These are phyloP conservation scores for Dissophora ornata DNA, from an alignment of 192 early-diverging fungal genomes.

Conservation along the genomic window DNA sequence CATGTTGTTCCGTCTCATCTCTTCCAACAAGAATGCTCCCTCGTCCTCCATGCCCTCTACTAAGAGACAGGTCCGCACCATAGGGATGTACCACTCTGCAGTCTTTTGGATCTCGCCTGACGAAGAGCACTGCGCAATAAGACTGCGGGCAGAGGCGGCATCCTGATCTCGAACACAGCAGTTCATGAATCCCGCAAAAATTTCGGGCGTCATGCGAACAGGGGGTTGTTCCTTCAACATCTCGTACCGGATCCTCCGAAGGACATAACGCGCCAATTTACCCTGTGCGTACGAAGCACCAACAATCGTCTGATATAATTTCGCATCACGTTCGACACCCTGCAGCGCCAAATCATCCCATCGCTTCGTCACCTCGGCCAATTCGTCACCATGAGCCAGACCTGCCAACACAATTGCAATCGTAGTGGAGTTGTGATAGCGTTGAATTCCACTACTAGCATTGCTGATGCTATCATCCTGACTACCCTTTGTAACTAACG, in stretches of 20 bases:
- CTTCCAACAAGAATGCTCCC: conserved; percentile 31
- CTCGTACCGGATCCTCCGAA: conserved; percentile 13
- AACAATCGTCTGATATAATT: conserved; percentile 47
- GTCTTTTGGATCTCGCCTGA: conserved; percentile 43
- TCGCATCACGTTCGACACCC: conserved; percentile 34
- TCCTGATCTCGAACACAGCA: conserved; percentile 47
- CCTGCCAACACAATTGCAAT: conserved; percentile 36
- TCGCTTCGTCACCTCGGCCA: conserved; percentile 29
- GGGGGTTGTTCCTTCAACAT: conserved; percentile 41
- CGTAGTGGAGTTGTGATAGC: conserved; percentile 29
- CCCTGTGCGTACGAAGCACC: conserved; percentile 38
- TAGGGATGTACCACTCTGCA: conserved; percentile 42
- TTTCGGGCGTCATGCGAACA: conserved; percentile 24
- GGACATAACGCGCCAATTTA: conserved; percentile 27
- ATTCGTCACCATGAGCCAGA: conserved; percentile 29
- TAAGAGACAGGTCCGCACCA: conserved; percentile 44
- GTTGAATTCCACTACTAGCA: not conserved
- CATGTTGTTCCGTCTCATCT: conserved; percentile 34
- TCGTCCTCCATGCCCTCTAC: conserved; percentile 41
- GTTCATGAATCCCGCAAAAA: conserved; percentile 40
- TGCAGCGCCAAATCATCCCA: conserved; percentile 37
- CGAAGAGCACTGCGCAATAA: conserved; percentile 32
- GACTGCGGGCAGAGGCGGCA: conserved; percentile 13
- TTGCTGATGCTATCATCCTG: not conserved
- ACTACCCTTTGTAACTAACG: not conserved